Percentiles rank a stretch among this genome's conserved stretches.
Evolutionary conservation across 371 early-diverging fungal species (phyloP).

Genomic region (Blastocladiella emersonii): DNA sequence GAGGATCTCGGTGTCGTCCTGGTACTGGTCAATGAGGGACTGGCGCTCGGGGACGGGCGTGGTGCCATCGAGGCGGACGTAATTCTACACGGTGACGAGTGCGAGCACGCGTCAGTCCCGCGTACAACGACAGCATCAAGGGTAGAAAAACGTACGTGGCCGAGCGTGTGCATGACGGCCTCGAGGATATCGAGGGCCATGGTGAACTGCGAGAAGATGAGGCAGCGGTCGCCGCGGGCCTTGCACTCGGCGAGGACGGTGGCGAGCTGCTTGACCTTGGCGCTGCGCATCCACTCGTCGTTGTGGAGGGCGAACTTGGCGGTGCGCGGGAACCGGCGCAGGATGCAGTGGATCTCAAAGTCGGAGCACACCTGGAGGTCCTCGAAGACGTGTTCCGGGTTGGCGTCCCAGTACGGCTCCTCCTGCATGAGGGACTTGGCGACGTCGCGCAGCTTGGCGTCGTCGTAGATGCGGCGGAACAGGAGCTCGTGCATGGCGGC

Average conservation of each 20-base stretch:
- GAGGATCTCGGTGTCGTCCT: conserved; percentile 35
- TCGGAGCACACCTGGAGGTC: conserved; percentile 77
- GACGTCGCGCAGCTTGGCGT: conserved; percentile 42
- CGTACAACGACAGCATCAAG: neutral
- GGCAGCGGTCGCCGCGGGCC: conserved; percentile 39
- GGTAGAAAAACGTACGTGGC: conserved; percentile 9
- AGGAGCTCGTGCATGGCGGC: conserved; percentile 74
- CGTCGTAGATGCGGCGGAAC: conserved; percentile 47
- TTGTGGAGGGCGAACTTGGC: conserved; percentile 32
- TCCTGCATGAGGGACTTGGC: conserved; percentile 47
- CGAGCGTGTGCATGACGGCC: conserved; percentile 30
- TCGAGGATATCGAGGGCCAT: conserved; percentile 47
- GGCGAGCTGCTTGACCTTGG: conserved; percentile 51
- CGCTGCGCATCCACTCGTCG: conserved; percentile 58
- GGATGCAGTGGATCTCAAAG: conserved; percentile 63
- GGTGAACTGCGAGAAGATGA: conserved; percentile 75
- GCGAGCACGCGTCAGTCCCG: no score
- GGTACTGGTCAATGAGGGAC: conserved; percentile 60
- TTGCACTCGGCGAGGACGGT: conserved; percentile 40
- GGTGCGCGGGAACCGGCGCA: conserved; percentile 41
- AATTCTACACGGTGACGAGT: conserved; percentile 18
- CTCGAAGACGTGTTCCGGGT: conserved; percentile 53
- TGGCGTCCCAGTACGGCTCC: conserved; percentile 51
- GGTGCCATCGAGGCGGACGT: conserved; percentile 45
- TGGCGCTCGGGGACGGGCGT: conserved; percentile 57